Base-by-base conservation (phyloP, 2,329 filamentous ascomycete genomes). In the Didymellaceae sp. region DNA sequence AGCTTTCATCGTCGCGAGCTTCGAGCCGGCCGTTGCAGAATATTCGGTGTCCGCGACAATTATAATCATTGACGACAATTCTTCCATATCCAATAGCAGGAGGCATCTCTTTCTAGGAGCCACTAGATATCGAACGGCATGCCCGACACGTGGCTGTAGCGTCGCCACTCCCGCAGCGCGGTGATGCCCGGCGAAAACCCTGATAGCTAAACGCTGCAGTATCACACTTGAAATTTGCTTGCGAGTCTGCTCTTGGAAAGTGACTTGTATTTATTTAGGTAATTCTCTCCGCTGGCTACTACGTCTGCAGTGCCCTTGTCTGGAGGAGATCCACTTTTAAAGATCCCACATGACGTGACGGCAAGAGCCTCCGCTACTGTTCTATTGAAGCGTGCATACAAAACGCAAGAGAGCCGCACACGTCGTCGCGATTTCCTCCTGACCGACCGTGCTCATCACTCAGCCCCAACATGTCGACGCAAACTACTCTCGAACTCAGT, bases 251-350 rank as follows among this genome's bases (percentile, higher is more conserved):
- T 16, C 18, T 42, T 18, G 45, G 30, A 30, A 28, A 16, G n/a
- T 47, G 28, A 4, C 13, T 35, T 28, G 11, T 17, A 11, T 2
- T n/a, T 30, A 24, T 4, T 34, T 14, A 17, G 37, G 45, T 5
- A 48, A 48, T 48, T 48, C 8, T 48, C 45, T 48, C 45, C 45
- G 45, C 30, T 42, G 14, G 45, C 24, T 48, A 31, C 45, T 14
- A 48, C 31, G 18, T 42, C 24, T 37, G 45, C 31, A 37, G n/a
- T 30, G n/a, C 11, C 42, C 37, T 41, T 48, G 42, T 48, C 45
- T 37, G 31, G 38, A 42, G 22, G 35, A 28, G 37, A 35, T 42
- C 45, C 45, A 48, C 45, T 48, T 48, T 48, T 48, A 10, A 16
- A 11, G 20, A 28, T 22, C 30, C 17, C n/a, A 16, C 14, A 37